Conservation (phyloP, 345 rosid species). For the Dimocarpus longan region DNA sequence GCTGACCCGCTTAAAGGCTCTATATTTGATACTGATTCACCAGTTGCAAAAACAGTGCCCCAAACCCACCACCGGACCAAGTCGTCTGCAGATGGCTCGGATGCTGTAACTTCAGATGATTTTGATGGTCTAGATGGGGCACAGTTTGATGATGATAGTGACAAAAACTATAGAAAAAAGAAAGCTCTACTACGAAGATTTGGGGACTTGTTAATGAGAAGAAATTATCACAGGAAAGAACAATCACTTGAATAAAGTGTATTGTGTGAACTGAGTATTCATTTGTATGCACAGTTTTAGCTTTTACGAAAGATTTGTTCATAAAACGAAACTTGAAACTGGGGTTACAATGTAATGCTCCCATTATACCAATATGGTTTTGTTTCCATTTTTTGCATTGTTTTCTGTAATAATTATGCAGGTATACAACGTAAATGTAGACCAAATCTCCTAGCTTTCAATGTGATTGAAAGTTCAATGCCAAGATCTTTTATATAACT, state of each 20-base stretch:
- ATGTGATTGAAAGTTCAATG: too few relatives aligned
- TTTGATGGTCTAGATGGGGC: slow-evolving; percentile 44
- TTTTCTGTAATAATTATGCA: too few relatives aligned
- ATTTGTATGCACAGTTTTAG: too few relatives aligned
- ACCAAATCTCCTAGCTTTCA: too few relatives aligned
- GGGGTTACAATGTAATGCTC: background rate
- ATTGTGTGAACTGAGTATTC: background rate
- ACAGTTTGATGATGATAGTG: slow-evolving; percentile 63
- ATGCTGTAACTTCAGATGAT: slow-evolving; percentile 46
- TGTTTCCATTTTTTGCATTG: background rate
- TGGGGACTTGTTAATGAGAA: slow-evolving; percentile 62
- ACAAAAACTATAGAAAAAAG: slow-evolving; percentile 60
- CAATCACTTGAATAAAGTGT: slow-evolving; percentile 17
- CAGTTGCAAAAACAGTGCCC: slow-evolving; percentile 26
- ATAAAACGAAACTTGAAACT: too few relatives aligned
- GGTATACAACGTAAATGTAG: too few relatives aligned
- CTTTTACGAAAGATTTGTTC: too few relatives aligned
- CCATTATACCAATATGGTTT: background rate
- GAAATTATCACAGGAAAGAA: slow-evolving; percentile 44
- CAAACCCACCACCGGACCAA: slow-evolving; percentile 42
- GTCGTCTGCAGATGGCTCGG: slow-evolving; percentile 52
- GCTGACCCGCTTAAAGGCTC: slow-evolving; percentile 69
- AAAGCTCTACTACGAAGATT: slow-evolving; percentile 71
- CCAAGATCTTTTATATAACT: too few relatives aligned
- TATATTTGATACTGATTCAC: slow-evolving; percentile 66